Evolutionary conservation across 2,329 filamentous ascomycete species (phyloP), one percentile per base, ranked within the genome.

Genomic region (Onygenales sp.): DNA sequence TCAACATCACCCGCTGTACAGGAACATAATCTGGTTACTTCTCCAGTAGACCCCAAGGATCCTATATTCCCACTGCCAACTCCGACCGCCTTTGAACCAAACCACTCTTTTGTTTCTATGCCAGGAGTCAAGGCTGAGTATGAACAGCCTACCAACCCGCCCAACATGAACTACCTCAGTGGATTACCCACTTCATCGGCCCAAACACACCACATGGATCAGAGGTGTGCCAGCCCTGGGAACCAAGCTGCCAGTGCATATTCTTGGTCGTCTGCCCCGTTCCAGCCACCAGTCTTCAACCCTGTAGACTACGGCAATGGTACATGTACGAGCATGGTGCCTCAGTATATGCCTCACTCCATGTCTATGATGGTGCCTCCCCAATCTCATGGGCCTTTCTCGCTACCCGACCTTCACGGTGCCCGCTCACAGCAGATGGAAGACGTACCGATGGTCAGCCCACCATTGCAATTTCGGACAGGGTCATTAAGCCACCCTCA

Each of bases 261-360:
- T 46, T 59, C 59, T 8, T 71, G 68, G 68, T 14, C 27, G 1
- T 56, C 60, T 6, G 61, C 66, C 0, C 55, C 62, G 4, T 70
- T 68, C 56, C 63, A 67, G n/a, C 63, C 63, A 21, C 62, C 63
- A 33, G 57, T 69, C 42, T 71, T 67, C 60, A 59, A 58, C 14
- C 56, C 67, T 0, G 59, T 68, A 6, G 66, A 67, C 9, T 71
- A 66, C 54, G 55, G 52, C 7, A 39, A 59, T 2, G 42, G 57
- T 6, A 14, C 32, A 1, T 52, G 56, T 33, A 56, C 51, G 17
- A 66, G 66, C 44, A 49, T 62, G 4, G 51, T 69, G 14, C 42
- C 60, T 13, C 64, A 62, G 36, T 46, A 57, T 13, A 62, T 69
- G 58, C 56, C 59, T 37, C 69, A 65, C 53, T 60, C 61, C 14